Evolutionary conservation across 2,329 filamentous ascomycete species (phyloP).

Genomic region (Nigrospora oryzae): DNA sequence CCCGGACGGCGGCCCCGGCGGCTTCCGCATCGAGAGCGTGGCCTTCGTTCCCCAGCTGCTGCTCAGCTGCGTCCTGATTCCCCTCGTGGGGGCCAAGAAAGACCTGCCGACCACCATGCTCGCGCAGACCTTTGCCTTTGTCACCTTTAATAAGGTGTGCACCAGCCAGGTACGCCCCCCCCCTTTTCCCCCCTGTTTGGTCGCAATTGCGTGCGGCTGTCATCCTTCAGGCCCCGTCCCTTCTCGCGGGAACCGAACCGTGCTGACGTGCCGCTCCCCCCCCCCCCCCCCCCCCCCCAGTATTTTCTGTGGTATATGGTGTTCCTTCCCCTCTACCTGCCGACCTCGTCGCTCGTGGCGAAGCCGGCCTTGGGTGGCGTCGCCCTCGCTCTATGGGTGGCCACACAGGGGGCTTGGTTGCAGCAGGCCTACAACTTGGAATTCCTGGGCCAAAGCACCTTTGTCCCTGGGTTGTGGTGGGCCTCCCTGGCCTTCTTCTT

Average conservation of each 20-base stretch:
- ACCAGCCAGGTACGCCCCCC: constrained; percentile 73
- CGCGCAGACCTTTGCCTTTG: constrained; percentile 93
- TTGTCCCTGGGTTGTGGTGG: constrained; percentile 75
- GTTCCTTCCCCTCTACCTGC: constrained; percentile 85
- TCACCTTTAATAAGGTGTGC: constrained; percentile 97
- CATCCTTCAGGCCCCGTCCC: not conserved
- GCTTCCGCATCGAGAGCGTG: constrained; percentile 58
- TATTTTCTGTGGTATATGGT: constrained; percentile 99
- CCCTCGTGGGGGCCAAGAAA: constrained; percentile 68
- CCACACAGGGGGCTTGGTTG: constrained; percentile 67
- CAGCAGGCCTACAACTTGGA: constrained; percentile 70
- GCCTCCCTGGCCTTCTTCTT: constrained; percentile 72
- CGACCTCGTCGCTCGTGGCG: constrained; percentile 62
- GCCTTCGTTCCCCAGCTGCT: constrained; percentile 85
- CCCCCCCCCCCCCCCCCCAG: constrained; percentile 45
- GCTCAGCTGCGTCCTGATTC: constrained; percentile 69
- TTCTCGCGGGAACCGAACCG: not conserved
- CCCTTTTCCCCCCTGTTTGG: not conserved
- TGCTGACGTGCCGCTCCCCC: not conserved
- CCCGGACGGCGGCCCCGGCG: constrained; percentile 2
- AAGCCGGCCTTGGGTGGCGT: constrained; percentile 51
- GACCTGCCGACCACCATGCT: constrained; percentile 80
- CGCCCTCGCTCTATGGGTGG: constrained; percentile 65
- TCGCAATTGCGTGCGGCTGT: not conserved
- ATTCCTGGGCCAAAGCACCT: constrained; percentile 74